phyloP scores from a whole-genome alignment of 768 basidiomycete genomes.

The Hericium alpestre region DNA sequence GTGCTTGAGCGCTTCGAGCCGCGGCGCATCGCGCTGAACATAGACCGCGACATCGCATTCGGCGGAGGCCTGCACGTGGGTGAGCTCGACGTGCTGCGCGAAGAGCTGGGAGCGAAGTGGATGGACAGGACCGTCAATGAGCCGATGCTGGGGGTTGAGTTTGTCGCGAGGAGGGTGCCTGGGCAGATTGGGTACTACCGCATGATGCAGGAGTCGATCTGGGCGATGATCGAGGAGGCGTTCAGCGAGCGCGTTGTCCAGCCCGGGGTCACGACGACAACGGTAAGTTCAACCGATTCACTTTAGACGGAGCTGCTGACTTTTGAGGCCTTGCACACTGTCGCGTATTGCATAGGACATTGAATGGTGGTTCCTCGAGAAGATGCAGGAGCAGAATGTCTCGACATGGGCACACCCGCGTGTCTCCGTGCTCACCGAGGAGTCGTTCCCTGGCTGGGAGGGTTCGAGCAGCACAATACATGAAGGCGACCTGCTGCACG shows the following conservation, averaged over 20 bases:
- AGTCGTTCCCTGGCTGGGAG: slow-evolving; percentile 32
- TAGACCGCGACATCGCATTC: slow-evolving; percentile 36
- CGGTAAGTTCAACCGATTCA: background rate
- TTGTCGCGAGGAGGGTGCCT: slow-evolving; percentile 31
- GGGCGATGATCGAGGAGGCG: slow-evolving; percentile 44
- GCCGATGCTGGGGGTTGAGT: slow-evolving; percentile 39
- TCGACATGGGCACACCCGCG: slow-evolving; percentile 45
- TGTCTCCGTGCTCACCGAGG: slow-evolving; percentile 33
- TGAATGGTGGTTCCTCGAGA: slow-evolving; percentile 45
- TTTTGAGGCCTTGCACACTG: background rate
- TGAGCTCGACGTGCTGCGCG: slow-evolving; percentile 28
- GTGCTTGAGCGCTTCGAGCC: slow-evolving; percentile 28
- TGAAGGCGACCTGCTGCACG: slow-evolving; percentile 42
- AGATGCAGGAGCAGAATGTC: slow-evolving; percentile 35
- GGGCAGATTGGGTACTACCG: slow-evolving; percentile 35
- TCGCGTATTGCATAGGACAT: slow-evolving; percentile 29
- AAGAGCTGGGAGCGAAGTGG: slow-evolving; percentile 32
- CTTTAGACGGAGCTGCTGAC: background rate
- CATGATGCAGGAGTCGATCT: slow-evolving; percentile 37
- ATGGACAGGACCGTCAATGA: slow-evolving; percentile 28
- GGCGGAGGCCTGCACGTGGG: slow-evolving; percentile 41
- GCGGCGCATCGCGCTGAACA: slow-evolving; percentile 34
- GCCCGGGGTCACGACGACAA: slow-evolving; percentile 34
- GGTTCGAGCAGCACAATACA: slow-evolving; percentile 31
- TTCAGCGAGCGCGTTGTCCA: slow-evolving; percentile 33